These are phyloP conservation scores for Taxawa tesnikishii DNA, from an alignment of 2,329 filamentous ascomycete genomes.

Conservation along the genomic window DNA sequence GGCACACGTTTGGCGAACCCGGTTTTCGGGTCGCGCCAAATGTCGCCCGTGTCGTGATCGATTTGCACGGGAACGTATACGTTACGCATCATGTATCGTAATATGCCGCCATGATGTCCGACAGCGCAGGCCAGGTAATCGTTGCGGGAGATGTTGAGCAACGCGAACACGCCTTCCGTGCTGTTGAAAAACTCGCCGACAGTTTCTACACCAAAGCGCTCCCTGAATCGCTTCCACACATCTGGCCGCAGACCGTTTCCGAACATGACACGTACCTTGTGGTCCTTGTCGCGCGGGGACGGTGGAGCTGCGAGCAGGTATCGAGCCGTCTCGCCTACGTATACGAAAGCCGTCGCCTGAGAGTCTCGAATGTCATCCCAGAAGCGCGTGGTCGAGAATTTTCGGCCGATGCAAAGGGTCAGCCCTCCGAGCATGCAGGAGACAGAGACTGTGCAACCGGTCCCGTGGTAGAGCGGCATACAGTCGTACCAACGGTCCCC, in stretches of 20 bases:
- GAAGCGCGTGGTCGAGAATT: slow-evolving; percentile 58
- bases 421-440: slow-evolving; percentile 36
- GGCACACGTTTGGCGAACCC: slow-evolving; percentile 52
- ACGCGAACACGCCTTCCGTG: slow-evolving; percentile 55
- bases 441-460: slow-evolving; percentile 46
- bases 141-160: slow-evolving; percentile 40
- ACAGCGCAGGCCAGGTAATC: slow-evolving; percentile 53
- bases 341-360: slow-evolving; percentile 57
- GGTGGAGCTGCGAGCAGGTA: slow-evolving; percentile 60
- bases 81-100: slow-evolving; percentile 40
- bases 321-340: slow-evolving; percentile 65
- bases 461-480: slow-evolving; percentile 70
- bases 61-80: slow-evolving; percentile 54
- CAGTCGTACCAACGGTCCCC: slow-evolving; percentile 60
- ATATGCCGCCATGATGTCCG: slow-evolving; percentile 57
- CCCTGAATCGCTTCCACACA: slow-evolving; percentile 53
- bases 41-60: slow-evolving; percentile 55
- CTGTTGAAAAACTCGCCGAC: slow-evolving; percentile 69
- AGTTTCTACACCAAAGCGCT: slow-evolving; percentile 49
- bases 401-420: slow-evolving; percentile 50
- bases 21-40: slow-evolving; percentile 52
- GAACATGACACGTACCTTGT: slow-evolving; percentile 47
- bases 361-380: slow-evolving; percentile 61
- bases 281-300: slow-evolving; percentile 46
- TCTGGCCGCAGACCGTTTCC: slow-evolving; percentile 59